Base-by-base conservation (phyloP, 306 rosid species). In the Medicago ruthenica region DNA sequence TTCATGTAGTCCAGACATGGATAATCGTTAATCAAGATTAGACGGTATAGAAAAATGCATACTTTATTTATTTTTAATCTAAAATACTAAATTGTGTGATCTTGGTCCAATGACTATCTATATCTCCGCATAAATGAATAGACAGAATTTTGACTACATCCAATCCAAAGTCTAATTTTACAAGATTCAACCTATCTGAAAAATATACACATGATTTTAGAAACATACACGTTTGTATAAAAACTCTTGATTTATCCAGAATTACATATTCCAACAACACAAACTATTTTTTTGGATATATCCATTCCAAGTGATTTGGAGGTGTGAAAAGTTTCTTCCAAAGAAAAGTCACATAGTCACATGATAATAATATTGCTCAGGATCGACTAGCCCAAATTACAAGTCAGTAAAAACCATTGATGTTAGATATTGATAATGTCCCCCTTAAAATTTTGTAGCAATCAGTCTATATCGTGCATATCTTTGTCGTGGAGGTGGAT, bases 401-500 rank as follows among this genome's bases (percentile, higher is more conserved):
- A 11, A 22, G 24, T 58, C 64, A 58, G 12, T 22, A 13, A 58
- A 22, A 21, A 58, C 37, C 64, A 58, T 50, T 50, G 21, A 2
- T 24, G 64, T 58, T n/a, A 21, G 67, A 61, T 13, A 31, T 3
- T 15, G 13, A 4, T 31, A 3, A 61, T 15, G 41, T 21, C 15
- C 41, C 36, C 27, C 18, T 1, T 60, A 62, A 48, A 50, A 16
- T 68, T 63, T 37, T 64, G 44, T 36, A 21, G 24, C 67, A 16
- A 78, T 65, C 59, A 67, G 10, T 74, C 54, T 41, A 18, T 21
- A 41, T 68, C 63, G 55, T 74, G 74, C 69, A 74, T 74, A 27
- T 58, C 64, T 79, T 79, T 62, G 80, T 57, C 40, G 40, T 75
- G 77, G 58, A 68, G 47, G 65, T 70, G 74, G 48, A 13, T n/a